Percentiles rank a stretch among this genome's conserved stretches.
Conservation (phyloP, 306 rosid genomes). For the Cucumis hystrix region DNA sequence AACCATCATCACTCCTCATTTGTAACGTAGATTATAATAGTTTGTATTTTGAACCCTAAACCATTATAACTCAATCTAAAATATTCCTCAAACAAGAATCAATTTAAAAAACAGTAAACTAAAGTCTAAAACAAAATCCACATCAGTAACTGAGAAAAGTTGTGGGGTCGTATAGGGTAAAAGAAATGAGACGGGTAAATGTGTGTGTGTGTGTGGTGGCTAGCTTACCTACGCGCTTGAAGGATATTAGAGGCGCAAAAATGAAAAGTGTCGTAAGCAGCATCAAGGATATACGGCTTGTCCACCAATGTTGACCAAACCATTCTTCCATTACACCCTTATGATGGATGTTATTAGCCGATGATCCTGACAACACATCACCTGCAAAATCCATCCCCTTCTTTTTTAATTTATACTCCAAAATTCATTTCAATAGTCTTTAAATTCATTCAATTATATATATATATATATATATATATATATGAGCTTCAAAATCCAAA, state of each 20-base stretch:
- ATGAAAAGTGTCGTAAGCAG: slow-evolving; percentile 35
- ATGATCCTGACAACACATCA: slow-evolving; percentile 54
- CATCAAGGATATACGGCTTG: slow-evolving; percentile 31
- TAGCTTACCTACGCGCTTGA: slow-evolving; percentile 46
- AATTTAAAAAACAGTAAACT: too few relatives aligned
- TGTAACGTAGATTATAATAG: too few relatives aligned
- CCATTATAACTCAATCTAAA: too few relatives aligned
- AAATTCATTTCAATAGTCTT: not conserved
- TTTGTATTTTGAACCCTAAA: too few relatives aligned
- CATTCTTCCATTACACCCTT: slow-evolving; percentile 54
- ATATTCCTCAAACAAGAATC: too few relatives aligned
- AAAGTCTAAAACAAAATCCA: too few relatives aligned
- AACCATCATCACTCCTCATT: too few relatives aligned
- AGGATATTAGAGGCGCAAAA: slow-evolving; percentile 38
- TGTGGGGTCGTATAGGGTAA: too few relatives aligned
- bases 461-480: too few relatives aligned
- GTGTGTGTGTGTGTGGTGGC: not conserved
- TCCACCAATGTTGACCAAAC: slow-evolving; percentile 63
- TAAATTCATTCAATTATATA: not conserved
- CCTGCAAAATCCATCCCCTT: slow-evolving; percentile 16
- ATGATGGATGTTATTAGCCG: slow-evolving; percentile 34
- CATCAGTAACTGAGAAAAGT: too few relatives aligned
- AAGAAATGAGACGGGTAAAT: too few relatives aligned
- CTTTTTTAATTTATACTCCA: not conserved
- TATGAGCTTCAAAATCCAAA: not conserved